Conservation (phyloP, 2,329 filamentous ascomycete species). For the Apiospora arundinis region DNA sequence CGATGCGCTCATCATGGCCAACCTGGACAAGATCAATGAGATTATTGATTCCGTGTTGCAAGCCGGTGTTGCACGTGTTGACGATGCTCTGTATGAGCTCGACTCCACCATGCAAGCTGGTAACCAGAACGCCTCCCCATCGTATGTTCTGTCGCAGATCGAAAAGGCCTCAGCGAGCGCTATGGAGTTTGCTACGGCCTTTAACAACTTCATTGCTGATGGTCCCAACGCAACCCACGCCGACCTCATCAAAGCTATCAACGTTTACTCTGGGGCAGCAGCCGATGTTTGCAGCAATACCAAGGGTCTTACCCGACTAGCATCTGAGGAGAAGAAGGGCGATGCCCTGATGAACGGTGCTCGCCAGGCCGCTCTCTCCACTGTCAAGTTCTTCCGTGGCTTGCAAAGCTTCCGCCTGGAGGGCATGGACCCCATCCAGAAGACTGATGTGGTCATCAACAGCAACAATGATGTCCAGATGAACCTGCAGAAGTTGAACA, state of each 20-base stretch:
- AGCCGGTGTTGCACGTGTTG: conserved; percentile 88
- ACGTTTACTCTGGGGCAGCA: conserved; percentile 86
- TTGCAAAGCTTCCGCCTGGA: conserved; percentile 94
- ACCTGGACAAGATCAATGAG: conserved; percentile 92
- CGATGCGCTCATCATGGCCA: conserved; percentile 84
- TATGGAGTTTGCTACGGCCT: conserved; percentile 96
- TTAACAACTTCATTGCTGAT: conserved; percentile 98
- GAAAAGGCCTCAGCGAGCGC: conserved; percentile 94
- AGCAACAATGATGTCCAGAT: conserved; percentile 96
- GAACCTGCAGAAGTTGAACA: conserved; percentile 91
- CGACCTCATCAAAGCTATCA: conserved; percentile 92
- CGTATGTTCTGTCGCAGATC: conserved; percentile 94
- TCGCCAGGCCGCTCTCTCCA: conserved; percentile 82
- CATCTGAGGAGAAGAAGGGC: conserved; percentile 93
- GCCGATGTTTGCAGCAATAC: conserved; percentile 96
- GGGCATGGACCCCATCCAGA: conserved; percentile 86
- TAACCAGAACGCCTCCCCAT: conserved; percentile 95
- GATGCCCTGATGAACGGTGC: conserved; percentile 85
- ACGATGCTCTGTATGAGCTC: conserved; percentile 95
- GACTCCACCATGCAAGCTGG: conserved; percentile 98
- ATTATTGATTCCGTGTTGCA: conserved; percentile 97
- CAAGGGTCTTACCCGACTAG: conserved; percentile 91
- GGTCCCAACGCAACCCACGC: conserved; percentile 88
- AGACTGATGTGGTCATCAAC: conserved; percentile 97
- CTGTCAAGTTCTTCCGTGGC: conserved; percentile 93